phyloP scores from a whole-genome alignment of 2,329 filamentous ascomycete genomes.

The Diaporthe helianthi region DNA sequence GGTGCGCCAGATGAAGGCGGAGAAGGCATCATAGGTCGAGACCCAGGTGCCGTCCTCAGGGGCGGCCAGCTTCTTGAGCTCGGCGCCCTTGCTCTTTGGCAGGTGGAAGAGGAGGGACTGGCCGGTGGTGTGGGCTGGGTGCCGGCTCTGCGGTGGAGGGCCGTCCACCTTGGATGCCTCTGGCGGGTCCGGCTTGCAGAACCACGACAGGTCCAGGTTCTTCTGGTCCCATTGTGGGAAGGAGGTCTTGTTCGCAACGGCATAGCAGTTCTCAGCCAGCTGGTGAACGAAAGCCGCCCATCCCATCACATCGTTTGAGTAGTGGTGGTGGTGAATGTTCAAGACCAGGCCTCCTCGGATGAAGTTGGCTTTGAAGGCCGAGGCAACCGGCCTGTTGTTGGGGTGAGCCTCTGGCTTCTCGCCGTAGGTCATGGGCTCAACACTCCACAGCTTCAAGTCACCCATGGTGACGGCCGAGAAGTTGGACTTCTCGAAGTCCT shows the following conservation, averaged over 20 bases:
- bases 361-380: conserved; percentile 52
- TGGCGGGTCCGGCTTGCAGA: conserved; percentile 42
- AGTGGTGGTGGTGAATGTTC: conserved; percentile 52
- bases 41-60: conserved; percentile 48
- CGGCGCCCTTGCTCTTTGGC: conserved; percentile 50
- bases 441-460: conserved; percentile 44
- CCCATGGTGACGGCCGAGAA: conserved; percentile 45
- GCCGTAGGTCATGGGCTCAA: conserved; percentile 48
- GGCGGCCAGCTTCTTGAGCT: conserved; percentile 47
- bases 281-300: conserved; percentile 48
- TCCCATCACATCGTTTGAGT: conserved; percentile 51
- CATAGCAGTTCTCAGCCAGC: conserved; percentile 51
- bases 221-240: conserved; percentile 47
- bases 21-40: conserved; percentile 54
- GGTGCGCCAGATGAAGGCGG: conserved; percentile 51
- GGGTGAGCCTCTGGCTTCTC: conserved; percentile 49
- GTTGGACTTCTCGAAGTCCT: conserved; percentile 46
- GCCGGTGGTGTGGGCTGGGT: conserved; percentile 41
- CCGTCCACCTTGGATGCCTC: conserved; percentile 44
- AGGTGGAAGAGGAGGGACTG: conserved; percentile 50
- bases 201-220: conserved; percentile 45
- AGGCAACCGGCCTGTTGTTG: conserved; percentile 42
- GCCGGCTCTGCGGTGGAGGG: conserved; percentile 39
- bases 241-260: conserved; percentile 34
- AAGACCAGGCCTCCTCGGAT: conserved; percentile 50